These are phyloP conservation scores for Ilex paraguariensis DNA, from an alignment of 305 asterid genomes.

Conservation along the genomic window DNA sequence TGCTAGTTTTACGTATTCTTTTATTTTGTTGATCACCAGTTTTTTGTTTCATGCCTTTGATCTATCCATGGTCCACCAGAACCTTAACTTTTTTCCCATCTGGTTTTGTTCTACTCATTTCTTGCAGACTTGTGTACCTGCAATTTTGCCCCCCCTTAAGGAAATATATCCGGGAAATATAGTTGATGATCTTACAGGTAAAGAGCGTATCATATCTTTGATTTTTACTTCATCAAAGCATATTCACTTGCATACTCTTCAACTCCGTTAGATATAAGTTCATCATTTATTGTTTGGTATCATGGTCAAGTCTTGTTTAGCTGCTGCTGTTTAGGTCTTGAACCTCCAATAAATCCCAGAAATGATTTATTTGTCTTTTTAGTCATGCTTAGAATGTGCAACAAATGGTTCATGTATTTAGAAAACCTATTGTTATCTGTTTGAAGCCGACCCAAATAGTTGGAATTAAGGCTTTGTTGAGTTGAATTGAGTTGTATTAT, in stretches of 20 bases:
- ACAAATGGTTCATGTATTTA: no score
- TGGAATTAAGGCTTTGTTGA: no score
- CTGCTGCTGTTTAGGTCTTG: not conserved
- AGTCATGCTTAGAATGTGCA: no score
- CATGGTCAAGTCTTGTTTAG: not conserved
- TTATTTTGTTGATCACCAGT: not conserved
- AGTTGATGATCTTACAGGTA: conserved; percentile 80
- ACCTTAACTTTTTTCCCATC: not conserved
- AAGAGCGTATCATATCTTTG: not conserved
- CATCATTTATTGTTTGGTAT: not conserved
- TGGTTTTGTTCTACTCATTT: conserved; percentile 14
- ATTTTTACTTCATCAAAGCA: not conserved
- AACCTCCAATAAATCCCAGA: no score
- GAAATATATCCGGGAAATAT: conserved; percentile 90
- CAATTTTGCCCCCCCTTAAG: conserved; percentile 78
- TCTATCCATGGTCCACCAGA: not conserved
- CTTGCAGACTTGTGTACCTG: conserved; percentile 82
- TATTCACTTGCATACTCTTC: not conserved
- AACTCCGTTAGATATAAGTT: not conserved
- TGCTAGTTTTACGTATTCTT: no score
- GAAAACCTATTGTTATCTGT: no score
- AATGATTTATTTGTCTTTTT: no score
- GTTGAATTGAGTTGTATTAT: no score
- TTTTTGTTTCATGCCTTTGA: not conserved
- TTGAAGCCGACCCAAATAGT: no score